Evolutionary conservation across 345 rosid species (phyloP).

Genomic region (Gossypium raimondii): DNA sequence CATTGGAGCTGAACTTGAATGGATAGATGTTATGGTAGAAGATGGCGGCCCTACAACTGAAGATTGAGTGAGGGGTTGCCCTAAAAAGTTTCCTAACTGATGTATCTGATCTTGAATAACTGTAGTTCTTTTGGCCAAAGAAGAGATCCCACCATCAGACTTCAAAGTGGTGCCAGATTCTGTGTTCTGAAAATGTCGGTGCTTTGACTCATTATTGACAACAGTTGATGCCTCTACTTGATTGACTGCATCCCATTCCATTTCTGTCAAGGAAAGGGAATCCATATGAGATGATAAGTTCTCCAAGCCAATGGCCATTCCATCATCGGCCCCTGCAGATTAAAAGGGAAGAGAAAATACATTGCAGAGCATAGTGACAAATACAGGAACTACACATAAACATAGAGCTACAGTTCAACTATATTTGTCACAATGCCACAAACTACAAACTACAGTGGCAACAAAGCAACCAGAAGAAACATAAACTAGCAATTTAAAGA

Average conservation of each 20-base stretch:
- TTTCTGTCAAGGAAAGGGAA: constrained; percentile 77
- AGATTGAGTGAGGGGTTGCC: constrained; percentile 70
- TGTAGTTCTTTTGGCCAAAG: constrained; percentile 41
- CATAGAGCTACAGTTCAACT: constrained; percentile 10
- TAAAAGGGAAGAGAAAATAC: constrained; percentile 30
- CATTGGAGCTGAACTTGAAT: constrained; percentile 82
- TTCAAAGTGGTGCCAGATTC: constrained; percentile 49
- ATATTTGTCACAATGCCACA: constrained; percentile 10
- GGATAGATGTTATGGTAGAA: constrained; percentile 77
- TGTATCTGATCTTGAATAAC: constrained; percentile 64
- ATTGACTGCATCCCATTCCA: constrained; percentile 69
- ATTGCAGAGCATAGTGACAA: constrained; percentile 30
- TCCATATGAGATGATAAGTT: constrained; percentile 51
- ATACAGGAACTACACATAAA: constrained; percentile 18
- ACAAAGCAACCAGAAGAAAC: constrained; percentile 1
- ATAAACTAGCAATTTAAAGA: constrained; percentile 1
- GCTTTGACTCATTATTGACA: constrained; percentile 41
- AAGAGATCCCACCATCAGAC: constrained; percentile 44
- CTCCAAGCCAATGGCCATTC: constrained; percentile 47
- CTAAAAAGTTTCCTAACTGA: constrained; percentile 64
- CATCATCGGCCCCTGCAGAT: constrained; percentile 50
- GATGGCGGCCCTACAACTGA: constrained; percentile 66
- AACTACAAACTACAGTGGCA: neutral
- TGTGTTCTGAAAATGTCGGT: constrained; percentile 36
- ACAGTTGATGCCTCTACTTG: constrained; percentile 49